Conservation (phyloP, 2,329 filamentous ascomycete species). For the Zasmidium citrigriseum region DNA sequence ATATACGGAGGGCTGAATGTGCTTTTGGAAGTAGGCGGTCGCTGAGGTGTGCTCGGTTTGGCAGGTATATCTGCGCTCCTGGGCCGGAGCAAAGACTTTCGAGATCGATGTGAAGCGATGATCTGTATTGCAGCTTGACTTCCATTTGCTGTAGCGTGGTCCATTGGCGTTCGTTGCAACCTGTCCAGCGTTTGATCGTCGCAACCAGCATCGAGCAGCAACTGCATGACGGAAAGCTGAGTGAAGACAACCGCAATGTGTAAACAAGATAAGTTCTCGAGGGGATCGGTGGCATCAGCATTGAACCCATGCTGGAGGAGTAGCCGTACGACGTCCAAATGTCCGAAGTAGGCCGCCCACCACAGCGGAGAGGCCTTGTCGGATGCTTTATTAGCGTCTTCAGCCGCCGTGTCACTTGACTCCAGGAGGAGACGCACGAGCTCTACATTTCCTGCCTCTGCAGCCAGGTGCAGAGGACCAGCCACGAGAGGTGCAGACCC, state of each 20-base stretch:
- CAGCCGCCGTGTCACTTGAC: neutral
- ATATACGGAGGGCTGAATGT: neutral
- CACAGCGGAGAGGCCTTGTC: neutral
- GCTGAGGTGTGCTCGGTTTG: neutral
- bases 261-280: neutral
- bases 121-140: neutral
- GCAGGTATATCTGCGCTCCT: neutral
- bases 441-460: neutral
- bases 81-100: neutral
- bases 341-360: neutral
- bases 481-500: neutral
- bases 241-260: neutral
- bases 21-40: neutral
- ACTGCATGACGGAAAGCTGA: neutral
- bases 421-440: neutral
- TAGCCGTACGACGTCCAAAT: neutral
- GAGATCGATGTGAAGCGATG: neutral
- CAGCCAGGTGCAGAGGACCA: neutral
- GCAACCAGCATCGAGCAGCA: neutral
- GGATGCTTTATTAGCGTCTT: neutral
- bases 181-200: neutral
- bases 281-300: neutral
- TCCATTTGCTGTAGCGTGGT: neutral
- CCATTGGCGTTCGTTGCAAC: neutral
- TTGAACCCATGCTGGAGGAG: neutral